These are phyloP conservation scores for Blastobotrys americana DNA, from an alignment of 805 yeast species.

Conservation along the genomic window DNA sequence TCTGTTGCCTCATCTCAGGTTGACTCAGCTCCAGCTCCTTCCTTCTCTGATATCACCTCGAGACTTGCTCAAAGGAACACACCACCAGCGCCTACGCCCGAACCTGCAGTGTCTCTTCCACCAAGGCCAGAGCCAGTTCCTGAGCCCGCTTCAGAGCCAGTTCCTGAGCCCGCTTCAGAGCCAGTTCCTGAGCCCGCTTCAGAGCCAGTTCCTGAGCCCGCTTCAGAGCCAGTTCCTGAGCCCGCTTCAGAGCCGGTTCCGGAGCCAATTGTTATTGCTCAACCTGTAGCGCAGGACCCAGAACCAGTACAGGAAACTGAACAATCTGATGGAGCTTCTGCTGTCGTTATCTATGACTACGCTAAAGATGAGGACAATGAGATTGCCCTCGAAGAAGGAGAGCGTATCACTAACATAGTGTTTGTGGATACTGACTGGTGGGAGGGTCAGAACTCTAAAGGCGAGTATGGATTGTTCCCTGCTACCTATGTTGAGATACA, in stretches of 20 bases:
- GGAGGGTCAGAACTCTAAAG: conserved; percentile 70
- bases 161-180: conserved; percentile 10
- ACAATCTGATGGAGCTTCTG: conserved; percentile 34
- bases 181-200: conserved; percentile 15
- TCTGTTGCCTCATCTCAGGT: background rate
- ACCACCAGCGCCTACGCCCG: conserved; percentile 8
- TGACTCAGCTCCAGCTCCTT: conserved; percentile 15
- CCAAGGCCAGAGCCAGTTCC: conserved; percentile 20
- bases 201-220: conserved; percentile 9
- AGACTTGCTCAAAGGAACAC: conserved; percentile 17
- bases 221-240: conserved; percentile 12
- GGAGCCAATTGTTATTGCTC: conserved; percentile 22
- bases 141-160: conserved; percentile 11
- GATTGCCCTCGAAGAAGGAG: conserved; percentile 60
- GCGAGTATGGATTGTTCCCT: conserved; percentile 85
- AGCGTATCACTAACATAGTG: conserved; percentile 56
- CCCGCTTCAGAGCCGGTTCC: too few species aligned
- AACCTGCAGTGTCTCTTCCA: too few species aligned
- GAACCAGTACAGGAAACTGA: conserved; percentile 8
- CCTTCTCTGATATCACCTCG: conserved; percentile 26
- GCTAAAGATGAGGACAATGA: conserved; percentile 73
- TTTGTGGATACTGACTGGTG: conserved; percentile 80
- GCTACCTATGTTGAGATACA: conserved; percentile 65
- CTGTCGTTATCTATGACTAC: conserved; percentile 77
- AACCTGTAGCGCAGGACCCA: conserved; percentile 17